Base-by-base conservation (phyloP, 75 land plant genomes). In the Gnetum montanum region DNA sequence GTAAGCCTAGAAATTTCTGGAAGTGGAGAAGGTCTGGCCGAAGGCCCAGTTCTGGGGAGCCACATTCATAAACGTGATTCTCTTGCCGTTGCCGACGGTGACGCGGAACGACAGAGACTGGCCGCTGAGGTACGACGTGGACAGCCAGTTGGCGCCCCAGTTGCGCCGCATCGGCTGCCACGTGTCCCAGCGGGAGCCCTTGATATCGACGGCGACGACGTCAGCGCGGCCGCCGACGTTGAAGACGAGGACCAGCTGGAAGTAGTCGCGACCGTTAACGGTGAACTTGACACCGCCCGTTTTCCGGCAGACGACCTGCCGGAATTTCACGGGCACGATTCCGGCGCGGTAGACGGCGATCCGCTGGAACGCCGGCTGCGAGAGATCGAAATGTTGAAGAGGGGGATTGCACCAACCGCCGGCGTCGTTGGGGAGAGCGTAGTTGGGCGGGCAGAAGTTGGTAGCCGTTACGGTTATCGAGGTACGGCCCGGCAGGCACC, bases 81-180 rank as follows among this genome's bases (percentile, higher is more conserved):
- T 18, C 6, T 22, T 41, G 8, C 75, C 75, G 7, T 69, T 49
- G 20, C 74, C 62, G 26, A 45, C 54, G 20, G 58, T 61, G 18
- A 72, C 74, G 34, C 19, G 27, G 38, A 72, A 72, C 20, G 75
- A 72, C 22, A 72, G 41, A 28, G 66, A 54, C 44, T 72, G 60
- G 0, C 74, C 75, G 15, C 20, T 22, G 25, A 47, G 28, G 13
- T 47, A 25, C 24, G 49, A 47, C 4, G 8, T 47, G 28, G 13
- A 43, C 30, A 40, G 30, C 70, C 70, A 67, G 20, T 60, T 60
- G 25, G 62, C 36, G 10, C 70, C 70, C 70, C 65, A 67, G 33
- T 36, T 61, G 27, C 70, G 30, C 5, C 13, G 19, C 67, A 67
- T 49, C 5, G 54, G 20, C 27, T 62, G 63, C 70, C 70, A 67